Conservation (phyloP, 495 filamentous ascomycete genomes). For the Penicillium steckii region DNA sequence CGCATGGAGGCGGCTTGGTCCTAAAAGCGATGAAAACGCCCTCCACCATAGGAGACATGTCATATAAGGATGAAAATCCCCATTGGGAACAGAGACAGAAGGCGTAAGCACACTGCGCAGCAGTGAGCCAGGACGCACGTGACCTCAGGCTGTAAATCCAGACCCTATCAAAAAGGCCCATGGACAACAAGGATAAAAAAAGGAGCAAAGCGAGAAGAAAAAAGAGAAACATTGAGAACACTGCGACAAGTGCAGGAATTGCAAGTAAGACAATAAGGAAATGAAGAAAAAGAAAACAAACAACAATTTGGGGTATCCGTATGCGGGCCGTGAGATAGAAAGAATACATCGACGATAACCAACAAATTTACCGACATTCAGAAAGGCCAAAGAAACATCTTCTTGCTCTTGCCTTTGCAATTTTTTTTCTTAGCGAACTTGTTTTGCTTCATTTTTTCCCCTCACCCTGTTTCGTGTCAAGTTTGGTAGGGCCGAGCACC, state of each 20-base stretch:
- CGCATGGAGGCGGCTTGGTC: no score
- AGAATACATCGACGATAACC: background rate
- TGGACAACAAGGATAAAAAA: background rate
- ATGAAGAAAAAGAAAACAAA: background rate
- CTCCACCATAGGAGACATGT: background rate
- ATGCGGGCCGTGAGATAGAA: conserved; percentile 2
- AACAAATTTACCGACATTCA: background rate
- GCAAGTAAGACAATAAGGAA: background rate
- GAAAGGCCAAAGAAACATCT: background rate
- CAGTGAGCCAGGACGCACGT: background rate
- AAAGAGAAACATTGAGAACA: background rate
- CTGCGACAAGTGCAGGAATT: no score
- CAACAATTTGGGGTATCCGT: background rate
- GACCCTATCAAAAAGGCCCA: no score
- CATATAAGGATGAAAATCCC: background rate
- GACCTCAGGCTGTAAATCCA: background rate
- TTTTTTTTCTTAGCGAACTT: background rate
- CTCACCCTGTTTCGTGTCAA: no score
- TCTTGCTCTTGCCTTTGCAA: background rate
- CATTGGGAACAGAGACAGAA: background rate
- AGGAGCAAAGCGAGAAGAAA: background rate
- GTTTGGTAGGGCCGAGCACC: conserved; percentile 2
- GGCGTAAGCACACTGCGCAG: conserved; percentile 2
- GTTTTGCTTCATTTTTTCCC: background rate
- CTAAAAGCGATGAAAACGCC: no score